Base-by-base conservation (phyloP, 768 basidiomycete species). In the Hirschioporus abietinus region DNA sequence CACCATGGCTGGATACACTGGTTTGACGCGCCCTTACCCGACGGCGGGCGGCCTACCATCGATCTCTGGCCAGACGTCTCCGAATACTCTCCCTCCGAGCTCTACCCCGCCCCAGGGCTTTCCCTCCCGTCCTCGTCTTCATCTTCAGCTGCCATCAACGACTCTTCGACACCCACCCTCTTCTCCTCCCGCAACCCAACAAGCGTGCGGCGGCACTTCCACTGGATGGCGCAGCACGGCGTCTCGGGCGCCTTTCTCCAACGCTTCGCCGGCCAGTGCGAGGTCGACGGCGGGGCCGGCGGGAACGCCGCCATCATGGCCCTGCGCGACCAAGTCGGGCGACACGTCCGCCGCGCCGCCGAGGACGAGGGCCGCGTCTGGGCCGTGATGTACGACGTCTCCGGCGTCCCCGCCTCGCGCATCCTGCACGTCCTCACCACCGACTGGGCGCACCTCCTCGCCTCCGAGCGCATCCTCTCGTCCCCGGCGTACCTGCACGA, bases 1-100 rank as follows among this genome's bases (percentile, higher is more conserved):
- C 92, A 93, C 71, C 90, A 92, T 70, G 92, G 92, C 30, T 94
- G 93, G 93, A 79, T 92, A 23, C 92, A 94, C 71, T 94, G 93
- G 92, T 86, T 91, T 74, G 81, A 86, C 68, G 71, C 79, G n/a
- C 90, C 90, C 0, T 79, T 93, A 12, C 81, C 87, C 1, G 77
- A 83, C 27, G 91, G 90, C 18, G 92, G 92, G 20, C 84, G 80
- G 2, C 87, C 89, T 4, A 91, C 89, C 70, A 85, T 82, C 61
- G 93, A 94, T 75, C 74, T 91, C 36, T 93, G 91, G 91, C 92
- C 92, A 0, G 91, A 93, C 70, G 81, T 87, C 0, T 89, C 90
- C 7, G 82, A 82, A 15, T 92, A 91, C 74, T 82, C 84, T 1
- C 80, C 86, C 7, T 86, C 87, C 1, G 92, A 94, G 74, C 81